Evolutionary conservation across 495 filamentous ascomycete genomes (phyloP).

Genomic region (Penicillium cinerascens): DNA sequence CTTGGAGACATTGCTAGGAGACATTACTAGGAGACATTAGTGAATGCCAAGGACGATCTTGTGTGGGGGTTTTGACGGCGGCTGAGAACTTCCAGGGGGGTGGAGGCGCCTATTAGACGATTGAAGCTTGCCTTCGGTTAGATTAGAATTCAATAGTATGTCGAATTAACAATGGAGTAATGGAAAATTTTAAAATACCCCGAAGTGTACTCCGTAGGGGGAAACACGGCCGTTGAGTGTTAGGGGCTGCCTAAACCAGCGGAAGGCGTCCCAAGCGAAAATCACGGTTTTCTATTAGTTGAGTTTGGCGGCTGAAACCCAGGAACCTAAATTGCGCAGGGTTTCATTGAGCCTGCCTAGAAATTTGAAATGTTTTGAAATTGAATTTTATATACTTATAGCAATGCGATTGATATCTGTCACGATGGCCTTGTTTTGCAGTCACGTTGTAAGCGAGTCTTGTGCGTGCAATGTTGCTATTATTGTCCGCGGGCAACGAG

Average conservation of each 20-base stretch:
- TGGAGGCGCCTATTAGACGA: background rate
- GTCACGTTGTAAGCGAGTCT: background rate
- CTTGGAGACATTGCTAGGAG: too few species aligned
- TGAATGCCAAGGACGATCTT: slow-evolving; percentile 5
- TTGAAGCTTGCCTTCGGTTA: background rate
- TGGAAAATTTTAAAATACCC: background rate
- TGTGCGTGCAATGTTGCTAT: background rate
- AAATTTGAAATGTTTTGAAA: background rate
- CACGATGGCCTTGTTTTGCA: background rate
- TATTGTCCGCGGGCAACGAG: background rate
- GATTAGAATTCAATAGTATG: background rate
- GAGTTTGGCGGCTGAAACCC: background rate
- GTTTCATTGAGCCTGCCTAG: slow-evolving; percentile 5
- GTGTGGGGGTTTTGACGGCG: slow-evolving; percentile 5
- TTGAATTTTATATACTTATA: background rate
- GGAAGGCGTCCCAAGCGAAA: slow-evolving; percentile 1
- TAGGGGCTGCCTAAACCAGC: background rate
- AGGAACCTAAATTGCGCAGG: background rate
- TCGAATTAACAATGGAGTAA: background rate
- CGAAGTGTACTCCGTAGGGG: background rate
- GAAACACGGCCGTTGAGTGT: background rate
- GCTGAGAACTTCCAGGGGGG: background rate
- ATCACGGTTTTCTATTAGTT: background rate
- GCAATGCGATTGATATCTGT: background rate
- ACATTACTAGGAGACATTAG: slow-evolving; percentile 8